These are phyloP conservation scores for Venturiaceae sp. DNA, from an alignment of 2,329 filamentous ascomycete species.

Conservation along the genomic window DNA sequence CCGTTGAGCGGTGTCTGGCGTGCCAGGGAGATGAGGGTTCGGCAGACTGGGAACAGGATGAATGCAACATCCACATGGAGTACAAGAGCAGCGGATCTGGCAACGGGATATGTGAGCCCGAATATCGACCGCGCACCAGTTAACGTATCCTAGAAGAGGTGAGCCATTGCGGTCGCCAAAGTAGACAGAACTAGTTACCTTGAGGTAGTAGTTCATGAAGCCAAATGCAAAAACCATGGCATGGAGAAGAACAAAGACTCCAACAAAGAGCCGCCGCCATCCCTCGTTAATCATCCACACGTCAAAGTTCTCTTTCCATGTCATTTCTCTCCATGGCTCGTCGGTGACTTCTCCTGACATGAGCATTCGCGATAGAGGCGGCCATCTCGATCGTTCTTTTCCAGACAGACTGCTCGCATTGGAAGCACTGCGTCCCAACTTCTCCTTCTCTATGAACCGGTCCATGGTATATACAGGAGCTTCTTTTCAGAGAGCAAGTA, in stretches of 20 bases:
- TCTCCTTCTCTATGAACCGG: background rate
- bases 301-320: conserved; percentile 63
- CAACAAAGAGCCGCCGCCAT: conserved; percentile 72
- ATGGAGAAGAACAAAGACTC: conserved; percentile 64
- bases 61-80: conserved; percentile 76
- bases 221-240: conserved; percentile 70
- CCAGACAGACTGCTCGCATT: conserved; percentile 23
- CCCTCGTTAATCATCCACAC: conserved; percentile 88
- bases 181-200: conserved; percentile 30
- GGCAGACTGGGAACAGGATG: conserved; percentile 62
- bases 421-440: background rate
- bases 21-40: conserved; percentile 72
- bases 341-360: conserved; percentile 74
- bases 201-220: conserved; percentile 69
- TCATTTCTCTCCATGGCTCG: conserved; percentile 59
- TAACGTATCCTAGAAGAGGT: conserved; percentile 45
- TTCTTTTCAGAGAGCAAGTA: background rate
- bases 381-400: conserved; percentile 67
- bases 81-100: conserved; percentile 63
- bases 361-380: conserved; percentile 71
- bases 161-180: conserved; percentile 5
- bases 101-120: conserved; percentile 67
- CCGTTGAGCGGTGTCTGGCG: conserved; percentile 75
- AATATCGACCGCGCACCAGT: conserved; percentile 57
- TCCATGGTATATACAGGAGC: background rate